phyloP scores from a whole-genome alignment of 2,329 filamentous ascomycete genomes.

The Harringtonia aguacate region DNA sequence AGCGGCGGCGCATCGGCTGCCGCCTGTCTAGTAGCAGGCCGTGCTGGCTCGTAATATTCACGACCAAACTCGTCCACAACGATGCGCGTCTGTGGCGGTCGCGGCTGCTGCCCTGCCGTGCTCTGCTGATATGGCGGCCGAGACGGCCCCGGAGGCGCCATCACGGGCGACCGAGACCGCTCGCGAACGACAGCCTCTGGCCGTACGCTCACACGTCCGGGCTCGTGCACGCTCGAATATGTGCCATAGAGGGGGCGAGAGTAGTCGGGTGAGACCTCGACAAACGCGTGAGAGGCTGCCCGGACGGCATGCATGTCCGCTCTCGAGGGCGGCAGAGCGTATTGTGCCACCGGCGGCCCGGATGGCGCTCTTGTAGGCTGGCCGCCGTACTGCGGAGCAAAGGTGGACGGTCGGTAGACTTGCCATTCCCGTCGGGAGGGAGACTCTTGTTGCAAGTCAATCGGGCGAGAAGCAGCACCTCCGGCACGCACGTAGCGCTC shows the following conservation, averaged over 20 bases:
- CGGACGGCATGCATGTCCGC: constrained; percentile 22
- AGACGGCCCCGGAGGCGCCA: constrained; percentile 38
- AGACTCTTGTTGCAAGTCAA: constrained; percentile 12
- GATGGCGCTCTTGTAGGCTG: constrained; percentile 9
- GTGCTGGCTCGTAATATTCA: constrained; percentile 55
- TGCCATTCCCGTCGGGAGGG: constrained; percentile 11
- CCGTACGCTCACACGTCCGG: constrained; percentile 34
- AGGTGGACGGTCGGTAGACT: constrained; percentile 17
- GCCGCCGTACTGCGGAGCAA: constrained; percentile 22
- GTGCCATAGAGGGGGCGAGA: not conserved
- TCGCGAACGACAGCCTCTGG: constrained; percentile 33
- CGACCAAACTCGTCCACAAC: constrained; percentile 76
- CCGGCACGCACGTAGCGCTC: constrained; percentile 15
- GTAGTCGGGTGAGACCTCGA: constrained; percentile 16
- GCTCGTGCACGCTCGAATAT: constrained; percentile 31
- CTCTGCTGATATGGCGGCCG: constrained; percentile 34
- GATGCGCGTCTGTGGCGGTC: constrained; percentile 44
- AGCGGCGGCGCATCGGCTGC: not conserved
- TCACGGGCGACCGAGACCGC: constrained; percentile 36
- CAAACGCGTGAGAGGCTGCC: constrained; percentile 29
- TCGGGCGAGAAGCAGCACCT: constrained; percentile 9
- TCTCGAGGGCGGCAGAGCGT: constrained; percentile 14
- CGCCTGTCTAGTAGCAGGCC: constrained; percentile 35
- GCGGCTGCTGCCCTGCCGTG: not conserved
- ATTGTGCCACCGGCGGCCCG: not conserved